phyloP scores from a whole-genome alignment of 2,329 filamentous ascomycete species.

The Lasiodiplodia sp. region DNA sequence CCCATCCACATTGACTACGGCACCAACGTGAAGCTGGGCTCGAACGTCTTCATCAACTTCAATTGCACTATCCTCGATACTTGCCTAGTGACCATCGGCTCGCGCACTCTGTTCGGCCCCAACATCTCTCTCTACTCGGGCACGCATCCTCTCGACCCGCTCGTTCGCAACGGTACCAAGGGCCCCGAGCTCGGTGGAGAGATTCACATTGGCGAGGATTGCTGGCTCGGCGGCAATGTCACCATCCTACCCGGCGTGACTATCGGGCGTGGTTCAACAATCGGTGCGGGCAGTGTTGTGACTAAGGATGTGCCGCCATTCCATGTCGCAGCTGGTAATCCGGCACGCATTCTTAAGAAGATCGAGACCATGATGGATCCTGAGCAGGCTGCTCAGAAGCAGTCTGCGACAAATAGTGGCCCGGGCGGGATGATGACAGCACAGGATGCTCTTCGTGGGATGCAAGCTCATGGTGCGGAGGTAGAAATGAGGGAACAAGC shows the following conservation, averaged over 20 bases:
- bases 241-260: constrained; percentile 76
- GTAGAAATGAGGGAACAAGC: constrained; percentile 15
- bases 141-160: constrained; percentile 78
- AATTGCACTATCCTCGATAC: constrained; percentile 81
- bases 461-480: constrained; percentile 20
- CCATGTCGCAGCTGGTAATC: constrained; percentile 71
- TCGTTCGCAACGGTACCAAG: constrained; percentile 73
- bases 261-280: constrained; percentile 74
- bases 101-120: constrained; percentile 79
- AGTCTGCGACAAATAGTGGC: not conserved
- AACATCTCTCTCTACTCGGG: constrained; percentile 79
- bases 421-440: constrained; percentile 12
- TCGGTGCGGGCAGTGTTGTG: constrained; percentile 84
- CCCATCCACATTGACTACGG: constrained; percentile 81
- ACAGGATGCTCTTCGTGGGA: not conserved
- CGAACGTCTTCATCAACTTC: constrained; percentile 77
- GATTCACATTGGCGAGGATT: constrained; percentile 80
- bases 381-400: constrained; percentile 62
- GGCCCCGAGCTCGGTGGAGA: constrained; percentile 79
- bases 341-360: constrained; percentile 64
- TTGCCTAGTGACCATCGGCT: constrained; percentile 75
- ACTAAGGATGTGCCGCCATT: constrained; percentile 76
- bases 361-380: constrained; percentile 46
- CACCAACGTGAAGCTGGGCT: constrained; percentile 73
- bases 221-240: constrained; percentile 60